Evolutionary conservation across 345 rosid species (phyloP), one percentile per base, ranked within the genome.

Genomic region (Syzygium jambos): DNA sequence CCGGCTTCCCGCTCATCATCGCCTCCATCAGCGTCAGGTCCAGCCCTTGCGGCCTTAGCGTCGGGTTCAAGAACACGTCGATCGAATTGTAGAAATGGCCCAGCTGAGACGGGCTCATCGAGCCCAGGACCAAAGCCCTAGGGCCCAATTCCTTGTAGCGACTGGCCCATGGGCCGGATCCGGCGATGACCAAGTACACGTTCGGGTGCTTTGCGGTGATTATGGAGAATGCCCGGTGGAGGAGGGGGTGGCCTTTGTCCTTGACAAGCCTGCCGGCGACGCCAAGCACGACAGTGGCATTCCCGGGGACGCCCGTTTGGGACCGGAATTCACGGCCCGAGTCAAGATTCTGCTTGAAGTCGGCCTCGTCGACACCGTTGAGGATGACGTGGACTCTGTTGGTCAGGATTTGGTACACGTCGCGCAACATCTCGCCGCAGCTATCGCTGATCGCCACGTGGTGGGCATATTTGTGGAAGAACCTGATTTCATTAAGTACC

Each of bases 371-470:
- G 22, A 98, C 97, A 4, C 99, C 99, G 22, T 95, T 98, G 34
- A 96, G 92, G 78, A 98, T 98, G 30, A 96, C 99, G 30, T 98
- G 99, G 82, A 98, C 99, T 41, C 99, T 93, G 89, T 86, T 92
- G 15, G 85, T 89, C 0, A 98, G 99, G 51, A 98, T 96, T 87
- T 98, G 99, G 88, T 98, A 98, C 43, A 96, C 94, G 49, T 96
- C 98, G 85, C 99, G 89, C 16, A 97, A 88, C 95, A 97, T 97
- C 88, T 98, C 99, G 1, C 99, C 99, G 29, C 99, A 96, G 55
- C 99, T 98, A 90, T 96, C 96, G 30, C 99, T 98, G 83, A 95
- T 96, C 1, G 99, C 99, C 1, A 98, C 93, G 46, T 98, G 99
- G 27, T 96, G 98, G 16, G 94, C 93, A 23, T 98, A 98, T 53